Base-by-base conservation (phyloP, 75 land plant species). In the Picea sitchensis region DNA sequence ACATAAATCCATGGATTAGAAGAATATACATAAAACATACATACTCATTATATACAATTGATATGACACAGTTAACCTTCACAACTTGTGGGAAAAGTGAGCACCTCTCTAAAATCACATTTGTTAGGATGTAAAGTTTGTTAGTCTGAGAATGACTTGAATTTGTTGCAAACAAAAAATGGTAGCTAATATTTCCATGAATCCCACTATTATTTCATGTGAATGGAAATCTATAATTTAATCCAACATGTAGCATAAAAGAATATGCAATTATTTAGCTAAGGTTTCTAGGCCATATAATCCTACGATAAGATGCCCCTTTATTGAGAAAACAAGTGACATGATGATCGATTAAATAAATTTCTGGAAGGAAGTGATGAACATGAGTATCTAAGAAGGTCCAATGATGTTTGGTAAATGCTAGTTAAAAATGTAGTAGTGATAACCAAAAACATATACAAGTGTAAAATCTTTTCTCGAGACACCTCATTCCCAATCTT, bases 361-460 rank as follows among this genome's bases (percentile, higher is more conserved):
- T n/a, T n/a, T n/a, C n/a, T n/a, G n/a, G n/a, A n/a, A n/a, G n/a
- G n/a, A n/a, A n/a, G n/a, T n/a, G n/a, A n/a, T n/a, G n/a, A n/a
- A n/a, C n/a, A n/a, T n/a, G 30, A 20, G 23, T 17, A 82, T 94
- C 96, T 92, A 26, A 95, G 76, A 0, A 92, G 58, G 14, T 95
- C 98, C 38, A 95, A 76, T 13, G 84, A 82, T 32, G 91, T 89
- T 82, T 91, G 89, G 59, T 92, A 87, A 38, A 90, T 20, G 15
- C 93, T 95, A 61, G 93, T 88, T 75, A 95, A 89, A 74, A 95
- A 91, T 0, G 98, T 95, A 47, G 95, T 88, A 9, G 95, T 91
- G 80, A 92, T 89, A 79, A 91, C 93, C n/a, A 95, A 86, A 26
- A 85, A 81, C 2, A 91, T 77, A 68, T 91, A 92, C 31, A 86